phyloP scores from a whole-genome alignment of 1,284 basidiomycete genomes.

The Papiliotrema flavescens region DNA sequence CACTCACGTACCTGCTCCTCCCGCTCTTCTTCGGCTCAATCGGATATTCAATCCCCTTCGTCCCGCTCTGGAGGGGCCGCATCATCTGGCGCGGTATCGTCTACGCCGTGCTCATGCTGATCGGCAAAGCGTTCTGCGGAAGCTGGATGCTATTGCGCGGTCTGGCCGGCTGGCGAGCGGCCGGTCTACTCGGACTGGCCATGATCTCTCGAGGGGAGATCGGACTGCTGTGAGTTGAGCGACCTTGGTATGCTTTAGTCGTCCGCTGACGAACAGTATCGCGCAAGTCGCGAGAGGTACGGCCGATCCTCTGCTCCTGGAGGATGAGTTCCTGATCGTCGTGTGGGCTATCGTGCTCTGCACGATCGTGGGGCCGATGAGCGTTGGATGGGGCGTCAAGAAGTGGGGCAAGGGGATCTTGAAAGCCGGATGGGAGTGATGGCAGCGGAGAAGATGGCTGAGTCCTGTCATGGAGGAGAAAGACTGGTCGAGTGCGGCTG shows the following conservation, averaged over 20 bases:
- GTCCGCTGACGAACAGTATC: constrained; percentile 13
- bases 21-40: constrained; percentile 60
- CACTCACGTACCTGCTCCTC: constrained; percentile 50
- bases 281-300: constrained; percentile 32
- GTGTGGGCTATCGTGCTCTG: constrained; percentile 57
- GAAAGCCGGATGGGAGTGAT: constrained; percentile 37
- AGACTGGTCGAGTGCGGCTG: no score
- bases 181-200: constrained; percentile 50
- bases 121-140: constrained; percentile 52
- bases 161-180: constrained; percentile 15
- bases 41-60: constrained; percentile 57
- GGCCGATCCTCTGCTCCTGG: constrained; percentile 36
- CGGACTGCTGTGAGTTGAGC: constrained; percentile 51
- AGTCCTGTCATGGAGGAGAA: no score
- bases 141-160: constrained; percentile 41
- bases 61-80: constrained; percentile 51
- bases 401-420: constrained; percentile 37
- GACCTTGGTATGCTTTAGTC: constrained; percentile 2
- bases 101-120: constrained; percentile 53
- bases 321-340: constrained; percentile 52
- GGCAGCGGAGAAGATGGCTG: no score
- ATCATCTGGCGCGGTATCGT: constrained; percentile 57
- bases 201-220: constrained; percentile 59
- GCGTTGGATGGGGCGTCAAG: constrained; percentile 48
- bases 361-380: constrained; percentile 54